A percentile compares a stretch with the other conserved stretches of the same genome.
phyloP scores from a whole-genome alignment of 2,329 filamentous ascomycete genomes.

The Colletotrichum falcatum region DNA sequence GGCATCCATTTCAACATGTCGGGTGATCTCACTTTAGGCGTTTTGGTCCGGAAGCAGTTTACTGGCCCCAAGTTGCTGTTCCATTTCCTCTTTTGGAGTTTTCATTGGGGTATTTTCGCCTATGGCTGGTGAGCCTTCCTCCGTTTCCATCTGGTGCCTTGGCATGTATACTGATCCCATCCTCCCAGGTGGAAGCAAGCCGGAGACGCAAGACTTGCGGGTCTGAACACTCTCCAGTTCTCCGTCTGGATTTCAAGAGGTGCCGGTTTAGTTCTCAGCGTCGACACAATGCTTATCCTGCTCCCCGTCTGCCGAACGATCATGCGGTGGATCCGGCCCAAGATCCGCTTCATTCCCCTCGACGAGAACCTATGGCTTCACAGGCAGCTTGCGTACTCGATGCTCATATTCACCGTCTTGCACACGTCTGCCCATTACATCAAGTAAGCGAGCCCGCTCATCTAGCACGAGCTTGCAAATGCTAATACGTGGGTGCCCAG shows the following conservation, averaged over 20 bases:
- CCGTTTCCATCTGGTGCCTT: not conserved
- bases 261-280: slow-evolving; percentile 84
- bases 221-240: slow-evolving; percentile 83
- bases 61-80: slow-evolving; percentile 79
- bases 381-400: slow-evolving; percentile 89
- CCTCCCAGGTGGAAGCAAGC: slow-evolving; percentile 82
- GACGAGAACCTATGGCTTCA: slow-evolving; percentile 99
- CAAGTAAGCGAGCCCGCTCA: slow-evolving; percentile 73
- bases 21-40: slow-evolving; percentile 48
- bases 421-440: slow-evolving; percentile 91
- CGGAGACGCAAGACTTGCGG: slow-evolving; percentile 74
- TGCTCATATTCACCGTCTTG: slow-evolving; percentile 83
- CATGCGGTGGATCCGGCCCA: slow-evolving; percentile 85
- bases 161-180: slow-evolving; percentile 43
- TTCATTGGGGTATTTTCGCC: slow-evolving; percentile 84
- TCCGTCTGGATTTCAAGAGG: slow-evolving; percentile 98
- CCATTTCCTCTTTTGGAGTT: slow-evolving; percentile 82
- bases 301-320: slow-evolving; percentile 95
- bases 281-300: slow-evolving; percentile 89
- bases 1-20: slow-evolving; percentile 54
- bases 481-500: slow-evolving; percentile 58
- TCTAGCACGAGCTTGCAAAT: slow-evolving; percentile 14
- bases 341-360: slow-evolving; percentile 88
- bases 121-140: slow-evolving; percentile 79
- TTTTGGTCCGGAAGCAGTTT: slow-evolving; percentile 72